Conservation (phyloP, 306 rosid species). For the Castanopsis chinensis region DNA sequence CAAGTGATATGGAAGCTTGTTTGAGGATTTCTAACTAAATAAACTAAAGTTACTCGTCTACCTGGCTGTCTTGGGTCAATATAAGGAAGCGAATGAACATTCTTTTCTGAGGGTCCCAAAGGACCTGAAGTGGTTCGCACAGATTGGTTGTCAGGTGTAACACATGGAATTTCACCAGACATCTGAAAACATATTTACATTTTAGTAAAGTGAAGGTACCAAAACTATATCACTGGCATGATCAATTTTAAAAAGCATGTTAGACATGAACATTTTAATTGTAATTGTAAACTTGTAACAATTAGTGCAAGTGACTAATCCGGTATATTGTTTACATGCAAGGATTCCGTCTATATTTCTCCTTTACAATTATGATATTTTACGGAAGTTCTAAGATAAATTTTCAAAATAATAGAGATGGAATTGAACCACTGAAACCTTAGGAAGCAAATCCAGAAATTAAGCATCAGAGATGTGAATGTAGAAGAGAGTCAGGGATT, state of each 20-base stretch:
- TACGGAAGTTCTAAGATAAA: not conserved
- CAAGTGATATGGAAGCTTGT: slow-evolving; percentile 3
- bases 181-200: slow-evolving; percentile 43
- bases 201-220: not conserved
- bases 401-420: not conserved
- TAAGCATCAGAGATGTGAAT: not conserved
- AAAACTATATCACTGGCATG: not conserved
- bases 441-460: slow-evolving; percentile 1
- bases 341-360: too few relatives aligned
- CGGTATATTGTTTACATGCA: too few relatives aligned
- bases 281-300: not conserved
- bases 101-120: slow-evolving; percentile 75
- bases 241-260: not conserved
- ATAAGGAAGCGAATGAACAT: slow-evolving; percentile 58
- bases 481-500: not conserved
- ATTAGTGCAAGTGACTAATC: not conserved
- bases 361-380: too few relatives aligned
- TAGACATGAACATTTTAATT: not conserved
- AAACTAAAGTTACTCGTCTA: slow-evolving; percentile 25
- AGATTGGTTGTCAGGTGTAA: slow-evolving; percentile 86
- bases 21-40: not conserved
- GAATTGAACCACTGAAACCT: not conserved
- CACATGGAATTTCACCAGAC: slow-evolving; percentile 93
- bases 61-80: slow-evolving; percentile 93
- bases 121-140: slow-evolving; percentile 93